Base-by-base conservation (phyloP, 805 yeast genomes). In the Candida xyloterini region DNA sequence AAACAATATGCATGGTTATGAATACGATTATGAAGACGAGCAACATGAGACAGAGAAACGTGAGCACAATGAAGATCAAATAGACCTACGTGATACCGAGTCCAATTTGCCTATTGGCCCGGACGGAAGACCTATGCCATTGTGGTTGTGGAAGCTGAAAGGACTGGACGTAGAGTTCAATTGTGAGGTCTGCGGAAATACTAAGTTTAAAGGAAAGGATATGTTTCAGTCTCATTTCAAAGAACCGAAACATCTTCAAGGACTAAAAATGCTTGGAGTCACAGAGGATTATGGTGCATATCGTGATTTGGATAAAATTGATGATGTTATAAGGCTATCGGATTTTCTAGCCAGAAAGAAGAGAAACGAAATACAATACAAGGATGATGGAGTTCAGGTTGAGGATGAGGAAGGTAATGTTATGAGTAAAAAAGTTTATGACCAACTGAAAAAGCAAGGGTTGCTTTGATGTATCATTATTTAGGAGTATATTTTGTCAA, bases 341-440 rank as follows among this genome's bases (percentile, higher is more conserved):
- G 65, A 67, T 2, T 65, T 62, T 20, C 45, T 81, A 8, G 65
- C 66, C 40, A 52, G 57, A 35, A 66, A 67, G 33, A 50, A 55
- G 4, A 57, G 73, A 29, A 50, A 58, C 8, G 61, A 60, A 36
- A 67, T 68, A 23, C 66, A 65, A 16, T 67, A 70, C 38, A 57
- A 54, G 32, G 84, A 81, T 47, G 68, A 71, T 38, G 76, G 78
- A 1, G 72, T 82, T 10, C 95, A 93, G 60, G 84, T 90, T 25
- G 98, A 91, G 59, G 98, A 93, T 56, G 83, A 78, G 1, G 89
- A 87, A 13, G 99, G 98, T 9, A 91, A 93, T 56, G 95, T 87
- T 11, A 84, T 91, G 95, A 76, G 84, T 24, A 82, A 80, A 51
- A 77, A 78, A 50, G 90, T 87, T 30, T 91, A 86, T 60, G 71